Base-by-base conservation (phyloP, 169 alveolate species). In the Eimeria sp. region DNA sequence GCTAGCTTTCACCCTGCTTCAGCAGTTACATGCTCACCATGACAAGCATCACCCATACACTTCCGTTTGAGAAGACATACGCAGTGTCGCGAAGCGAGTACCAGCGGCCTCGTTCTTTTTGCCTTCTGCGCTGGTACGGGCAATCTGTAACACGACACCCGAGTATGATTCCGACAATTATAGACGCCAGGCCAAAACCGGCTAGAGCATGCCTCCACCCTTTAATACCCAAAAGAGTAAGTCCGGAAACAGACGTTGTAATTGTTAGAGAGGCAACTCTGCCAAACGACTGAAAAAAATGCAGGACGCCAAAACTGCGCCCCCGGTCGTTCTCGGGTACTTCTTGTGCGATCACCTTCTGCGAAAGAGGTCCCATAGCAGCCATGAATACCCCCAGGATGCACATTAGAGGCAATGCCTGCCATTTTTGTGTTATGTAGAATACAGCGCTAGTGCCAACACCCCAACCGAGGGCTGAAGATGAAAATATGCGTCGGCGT, bases 281-380 rank as follows among this genome's bases (percentile, higher is more conserved):
- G 20, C 99, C 99, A 46, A 97, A 89, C 74, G 98, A 96, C 68
- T 97, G 97, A 54, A 98, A 98, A 64, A 97, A 97, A 74, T 97
- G 98, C 62, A 98, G 96, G 95, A 97, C 77, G 80, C 99, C 99
- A 72, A 98, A 98, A 23, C 98, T 97, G 68, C 96, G 91, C 20
- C 99, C 98, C n/a, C 98, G 95, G 16, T 96, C 85, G 95, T 96
- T 97, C 62, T 97, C 97, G 78, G 97, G 97, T 64, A 97, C 97
- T 58, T 97, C 98, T 89, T 98, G 98, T 27, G 98, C 98, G 71
- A 98, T 90, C 56, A 98, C 98, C 89, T 97, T 97, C 91, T 98
- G 99, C 40, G 98, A 97, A 13, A 97, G 95, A n/a, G 99, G 99
- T 10, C 98, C 99, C 96, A 98, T 97, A 74, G 98, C 97, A 74